phyloP scores from a whole-genome alignment of 1,284 basidiomycete genomes.

The Boletus smithii region DNA sequence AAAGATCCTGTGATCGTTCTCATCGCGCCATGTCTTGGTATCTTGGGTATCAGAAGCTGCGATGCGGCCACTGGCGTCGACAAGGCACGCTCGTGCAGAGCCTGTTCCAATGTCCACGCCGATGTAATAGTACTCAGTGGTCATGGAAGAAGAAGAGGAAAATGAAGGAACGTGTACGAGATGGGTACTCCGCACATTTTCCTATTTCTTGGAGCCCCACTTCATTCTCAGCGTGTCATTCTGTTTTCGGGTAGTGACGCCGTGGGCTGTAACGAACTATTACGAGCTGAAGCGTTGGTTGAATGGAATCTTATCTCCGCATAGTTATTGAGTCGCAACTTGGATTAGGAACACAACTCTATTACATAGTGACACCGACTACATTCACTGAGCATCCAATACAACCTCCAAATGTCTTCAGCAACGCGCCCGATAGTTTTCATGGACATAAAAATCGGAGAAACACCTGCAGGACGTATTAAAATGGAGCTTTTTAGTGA shows the following conservation, averaged over 20 bases:
- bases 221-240: conserved; percentile 3
- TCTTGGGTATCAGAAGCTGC: conserved; percentile 76
- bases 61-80: conserved; percentile 73
- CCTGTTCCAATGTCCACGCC: conserved; percentile 87
- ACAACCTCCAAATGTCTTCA: conserved; percentile 27
- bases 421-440: conserved; percentile 82
- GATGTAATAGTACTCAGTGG: conserved; percentile 49
- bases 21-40: conserved; percentile 83
- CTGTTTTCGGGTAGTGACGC: background rate
- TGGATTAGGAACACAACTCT: no score
- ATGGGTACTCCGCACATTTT: conserved; percentile 13
- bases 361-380: no score
- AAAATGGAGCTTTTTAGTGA: conserved; percentile 96
- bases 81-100: conserved; percentile 85
- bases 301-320: no score
- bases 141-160: conserved; percentile 18
- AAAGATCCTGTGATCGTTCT: conserved; percentile 86
- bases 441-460: conserved; percentile 95
- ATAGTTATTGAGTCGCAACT: no score
- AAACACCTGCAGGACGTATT: conserved; percentile 88
- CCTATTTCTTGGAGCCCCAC: background rate
- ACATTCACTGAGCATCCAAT: background rate
- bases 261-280: no score
- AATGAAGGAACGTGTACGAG: conserved; percentile 3
- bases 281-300: no score